A percentile compares a stretch with the other conserved stretches of the same genome.
These are phyloP conservation scores for Abelmoschus esculentus DNA, from an alignment of 345 rosid species.

Conservation along the genomic window DNA sequence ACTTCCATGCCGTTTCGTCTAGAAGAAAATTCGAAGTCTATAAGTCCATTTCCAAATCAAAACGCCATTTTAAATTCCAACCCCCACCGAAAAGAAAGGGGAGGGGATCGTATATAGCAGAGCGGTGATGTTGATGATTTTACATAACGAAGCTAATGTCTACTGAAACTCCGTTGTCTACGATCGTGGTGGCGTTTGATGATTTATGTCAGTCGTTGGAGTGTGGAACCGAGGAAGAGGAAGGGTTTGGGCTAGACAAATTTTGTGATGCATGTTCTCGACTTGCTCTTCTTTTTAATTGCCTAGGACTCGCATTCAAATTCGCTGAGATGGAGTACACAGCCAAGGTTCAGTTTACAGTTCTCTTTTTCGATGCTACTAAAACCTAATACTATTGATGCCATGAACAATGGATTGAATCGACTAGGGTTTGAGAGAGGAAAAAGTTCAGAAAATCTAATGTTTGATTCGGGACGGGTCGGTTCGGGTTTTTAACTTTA, in stretches of 20 bases:
- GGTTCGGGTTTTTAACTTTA: too few species aligned
- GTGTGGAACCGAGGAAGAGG: constrained; percentile 6
- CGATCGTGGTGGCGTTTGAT: constrained; percentile 57
- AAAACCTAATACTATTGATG: too few species aligned
- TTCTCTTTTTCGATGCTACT: not conserved
- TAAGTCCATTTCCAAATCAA: too few species aligned
- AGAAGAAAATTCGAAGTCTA: too few species aligned
- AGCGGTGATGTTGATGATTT: constrained; percentile 20
- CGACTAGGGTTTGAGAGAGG: too few species aligned
- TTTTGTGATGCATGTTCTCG: constrained; percentile 59
- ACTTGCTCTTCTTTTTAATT: constrained; percentile 57
- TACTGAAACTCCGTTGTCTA: constrained; percentile 29
- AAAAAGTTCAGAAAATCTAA: too few species aligned
- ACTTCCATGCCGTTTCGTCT: too few species aligned
- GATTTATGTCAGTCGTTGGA: constrained; percentile 25
- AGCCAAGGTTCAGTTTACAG: constrained; percentile 42
- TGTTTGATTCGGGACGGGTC: too few species aligned
- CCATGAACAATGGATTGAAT: too few species aligned
- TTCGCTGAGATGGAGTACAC: constrained; percentile 79
- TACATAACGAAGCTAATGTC: not conserved
- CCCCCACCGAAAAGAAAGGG: too few species aligned
- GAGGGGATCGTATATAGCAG: constrained; percentile 35
- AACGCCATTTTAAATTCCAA: too few species aligned
- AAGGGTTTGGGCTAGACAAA: constrained; percentile 37
- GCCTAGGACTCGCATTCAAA: constrained; percentile 84